These are phyloP conservation scores for Nakazawaea holstii DNA, from an alignment of 805 yeast species.

Conservation along the genomic window DNA sequence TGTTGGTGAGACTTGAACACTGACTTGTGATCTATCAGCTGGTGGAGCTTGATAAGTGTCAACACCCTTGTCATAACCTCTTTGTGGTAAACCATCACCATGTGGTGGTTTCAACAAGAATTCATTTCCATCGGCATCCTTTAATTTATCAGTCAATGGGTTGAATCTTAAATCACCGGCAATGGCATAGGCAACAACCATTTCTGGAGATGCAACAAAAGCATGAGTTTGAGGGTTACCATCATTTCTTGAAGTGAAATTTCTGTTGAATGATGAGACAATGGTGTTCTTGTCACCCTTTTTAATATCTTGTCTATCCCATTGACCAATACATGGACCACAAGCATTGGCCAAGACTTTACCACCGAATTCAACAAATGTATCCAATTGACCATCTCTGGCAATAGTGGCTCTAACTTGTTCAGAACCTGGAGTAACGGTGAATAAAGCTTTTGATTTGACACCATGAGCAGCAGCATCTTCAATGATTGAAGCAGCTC, in stretches of 20 bases:
- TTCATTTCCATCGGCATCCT: constrained; percentile 58
- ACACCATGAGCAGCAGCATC: constrained; percentile 86
- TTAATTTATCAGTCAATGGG: constrained; percentile 83
- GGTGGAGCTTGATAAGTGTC: constrained; percentile 98
- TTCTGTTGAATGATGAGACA: constrained; percentile 96
- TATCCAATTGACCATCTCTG: constrained; percentile 84
- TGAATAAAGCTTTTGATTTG: constrained; percentile 85
- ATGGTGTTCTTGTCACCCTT: constrained; percentile 74
- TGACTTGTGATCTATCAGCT: constrained; percentile 67
- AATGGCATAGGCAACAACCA: constrained; percentile 95
- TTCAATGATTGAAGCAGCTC: constrained; percentile 84
- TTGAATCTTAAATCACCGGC: constrained; percentile 91
- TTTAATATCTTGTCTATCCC: constrained; percentile 86
- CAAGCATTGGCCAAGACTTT: constrained; percentile 94
- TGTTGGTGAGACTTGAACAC: constrained; percentile 76
- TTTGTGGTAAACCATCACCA: constrained; percentile 79
- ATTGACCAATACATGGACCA: constrained; percentile 99
- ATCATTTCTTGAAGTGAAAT: constrained; percentile 96
- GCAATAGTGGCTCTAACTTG: constrained; percentile 96
- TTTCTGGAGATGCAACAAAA: constrained; percentile 96
- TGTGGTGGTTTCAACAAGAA: constrained; percentile 77
- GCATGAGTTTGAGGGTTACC: constrained; percentile 98
- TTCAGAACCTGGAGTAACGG: constrained; percentile 97
- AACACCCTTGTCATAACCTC: constrained; percentile 58
- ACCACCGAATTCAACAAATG: constrained; percentile 85